Percentiles rank a stretch among this genome's conserved stretches.
These are phyloP conservation scores for Wallacemonas sp. DNA, from an alignment of 208 protist genomes.

Conservation along the genomic window DNA sequence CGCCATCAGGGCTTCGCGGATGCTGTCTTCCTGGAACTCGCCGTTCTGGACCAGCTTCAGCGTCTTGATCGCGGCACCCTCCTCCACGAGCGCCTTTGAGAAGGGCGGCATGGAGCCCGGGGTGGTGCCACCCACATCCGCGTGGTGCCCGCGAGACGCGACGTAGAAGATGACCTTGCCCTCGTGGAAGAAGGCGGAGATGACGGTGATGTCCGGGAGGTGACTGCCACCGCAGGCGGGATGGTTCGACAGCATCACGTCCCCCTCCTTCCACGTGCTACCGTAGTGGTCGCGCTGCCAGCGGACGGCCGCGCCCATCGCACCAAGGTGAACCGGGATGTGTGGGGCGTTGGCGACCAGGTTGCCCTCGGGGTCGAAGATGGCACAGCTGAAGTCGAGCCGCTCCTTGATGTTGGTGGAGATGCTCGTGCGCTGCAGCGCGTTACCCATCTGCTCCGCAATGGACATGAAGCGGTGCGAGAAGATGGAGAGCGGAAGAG, in stretches of 20 bases:
- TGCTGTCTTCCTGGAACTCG: constrained; percentile 88
- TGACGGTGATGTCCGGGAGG: constrained; percentile 97
- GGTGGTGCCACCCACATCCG: constrained; percentile 95
- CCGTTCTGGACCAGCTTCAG: constrained; percentile 91
- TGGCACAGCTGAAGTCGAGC: constrained; percentile 89
- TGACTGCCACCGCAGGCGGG: constrained; percentile 94
- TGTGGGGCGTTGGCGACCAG: constrained; percentile 97
- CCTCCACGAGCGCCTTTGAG: constrained; percentile 90
- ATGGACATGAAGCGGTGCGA: constrained; percentile 97
- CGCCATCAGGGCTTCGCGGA: constrained; percentile 75
- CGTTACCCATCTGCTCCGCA: constrained; percentile 97
- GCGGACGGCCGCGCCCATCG: constrained; percentile 92
- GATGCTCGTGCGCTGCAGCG: constrained; percentile 94
- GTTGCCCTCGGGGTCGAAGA: constrained; percentile 90
- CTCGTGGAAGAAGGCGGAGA: constrained; percentile 83
- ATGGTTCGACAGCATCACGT: constrained; percentile 95
- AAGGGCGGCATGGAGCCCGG: constrained; percentile 96
- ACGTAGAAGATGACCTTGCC: constrained; percentile 90
- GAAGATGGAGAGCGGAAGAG: constrained; percentile 93
- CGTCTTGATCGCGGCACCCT: constrained; percentile 92
- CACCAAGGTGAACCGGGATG: constrained; percentile 95
- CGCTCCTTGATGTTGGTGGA: constrained; percentile 97
- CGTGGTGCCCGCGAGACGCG: constrained; percentile 95
- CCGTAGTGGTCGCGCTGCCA: constrained; percentile 73
- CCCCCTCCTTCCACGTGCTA: constrained; percentile 79